Base-by-base conservation (phyloP, 2,329 filamentous ascomycete species). In the Penicillium sp. region DNA sequence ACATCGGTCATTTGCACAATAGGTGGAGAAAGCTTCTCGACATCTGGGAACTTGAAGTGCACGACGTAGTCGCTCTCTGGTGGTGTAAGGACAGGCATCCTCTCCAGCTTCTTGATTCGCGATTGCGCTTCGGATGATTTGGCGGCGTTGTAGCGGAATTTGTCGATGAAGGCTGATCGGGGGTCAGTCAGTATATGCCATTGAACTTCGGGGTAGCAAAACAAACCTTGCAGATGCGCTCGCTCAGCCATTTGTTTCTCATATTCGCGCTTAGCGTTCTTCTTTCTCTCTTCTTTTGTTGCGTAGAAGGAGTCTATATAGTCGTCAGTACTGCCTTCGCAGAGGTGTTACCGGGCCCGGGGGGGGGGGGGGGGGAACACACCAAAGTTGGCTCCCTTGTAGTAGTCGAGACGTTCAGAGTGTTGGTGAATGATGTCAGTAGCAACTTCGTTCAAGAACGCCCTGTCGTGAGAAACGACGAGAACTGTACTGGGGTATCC, bases 381-480 rank as follows among this genome's bases (percentile, higher is more conserved):
- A 81, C 82, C 84, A 71, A 98, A 99, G 81, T 98, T 97, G 73
- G 93, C 92, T 60, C 95, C 91, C 75, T 96, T 93, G 86, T 99
- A 99, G 87, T 99, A 99, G 82, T 99, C 95, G 60, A 99, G 87
- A 63, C 95, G 88, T 77, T 97, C 91, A 0, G 94, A 98, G 79
- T 99, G 95, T 76, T 99, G 95, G 77, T 99, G 94, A 63, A 99
- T 93, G 73, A 99, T 99, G 79, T 99, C 95, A 7, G 94, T 98
- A n/a, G 95, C 95, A 31, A 99, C 90, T 81, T 99, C 95, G 82
- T 99, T 97, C 71, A 99, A 85, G 86, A 99, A 99, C 1, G 95
- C 93, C 85, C 95, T 89, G 87, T 99, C 95, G 91, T 99, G 95
- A 78, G 92, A 97, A 67, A 99, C 95, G 58, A 99, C 94, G 15